phyloP scores from a whole-genome alignment of 768 basidiomycete species.

The Lentinula edodes region DNA sequence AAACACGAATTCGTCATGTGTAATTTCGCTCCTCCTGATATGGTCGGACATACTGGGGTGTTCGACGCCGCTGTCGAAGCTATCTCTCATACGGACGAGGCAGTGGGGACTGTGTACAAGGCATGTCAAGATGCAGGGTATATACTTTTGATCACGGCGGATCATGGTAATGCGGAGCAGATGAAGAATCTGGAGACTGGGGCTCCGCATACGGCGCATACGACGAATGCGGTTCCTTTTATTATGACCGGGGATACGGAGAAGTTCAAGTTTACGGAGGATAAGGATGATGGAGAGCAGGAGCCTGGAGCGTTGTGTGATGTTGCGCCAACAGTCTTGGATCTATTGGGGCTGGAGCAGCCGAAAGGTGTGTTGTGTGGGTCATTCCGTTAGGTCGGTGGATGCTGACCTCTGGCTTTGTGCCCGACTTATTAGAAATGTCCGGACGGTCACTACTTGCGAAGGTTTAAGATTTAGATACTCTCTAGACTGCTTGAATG shows the following conservation, averaged over 20 bases:
- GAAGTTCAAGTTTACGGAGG: conserved; percentile 46
- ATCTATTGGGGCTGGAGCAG: conserved; percentile 65
- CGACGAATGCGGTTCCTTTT: conserved; percentile 86
- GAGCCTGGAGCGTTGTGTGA: conserved; percentile 81
- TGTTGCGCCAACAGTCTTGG: conserved; percentile 86
- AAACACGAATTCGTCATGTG: conserved; percentile 92
- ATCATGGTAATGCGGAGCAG: conserved; percentile 95
- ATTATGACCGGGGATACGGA: conserved; percentile 71
- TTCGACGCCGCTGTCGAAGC: conserved; percentile 90
- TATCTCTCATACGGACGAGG: conserved; percentile 82
- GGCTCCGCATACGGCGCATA: conserved; percentile 88
- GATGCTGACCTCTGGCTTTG: not conserved
- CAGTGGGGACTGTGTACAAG: conserved; percentile 81
- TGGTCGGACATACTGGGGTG: conserved; percentile 94
- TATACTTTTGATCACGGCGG: conserved; percentile 82
- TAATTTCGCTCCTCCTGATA: conserved; percentile 96
- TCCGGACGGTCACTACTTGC: conserved; percentile 50
- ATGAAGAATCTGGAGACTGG: conserved; percentile 84
- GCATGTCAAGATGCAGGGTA: conserved; percentile 86
- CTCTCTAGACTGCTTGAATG: no score
- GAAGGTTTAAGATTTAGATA: not conserved
- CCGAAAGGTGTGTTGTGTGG: conserved; percentile 48
- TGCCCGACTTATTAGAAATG: conserved; percentile 37
- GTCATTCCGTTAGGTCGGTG: conserved; percentile 5
- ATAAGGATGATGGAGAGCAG: conserved; percentile 43